Evolutionary conservation across 2,329 filamentous ascomycete species (phyloP), one percentile per base, ranked within the genome.

Genomic region (Aspergillus sp.): DNA sequence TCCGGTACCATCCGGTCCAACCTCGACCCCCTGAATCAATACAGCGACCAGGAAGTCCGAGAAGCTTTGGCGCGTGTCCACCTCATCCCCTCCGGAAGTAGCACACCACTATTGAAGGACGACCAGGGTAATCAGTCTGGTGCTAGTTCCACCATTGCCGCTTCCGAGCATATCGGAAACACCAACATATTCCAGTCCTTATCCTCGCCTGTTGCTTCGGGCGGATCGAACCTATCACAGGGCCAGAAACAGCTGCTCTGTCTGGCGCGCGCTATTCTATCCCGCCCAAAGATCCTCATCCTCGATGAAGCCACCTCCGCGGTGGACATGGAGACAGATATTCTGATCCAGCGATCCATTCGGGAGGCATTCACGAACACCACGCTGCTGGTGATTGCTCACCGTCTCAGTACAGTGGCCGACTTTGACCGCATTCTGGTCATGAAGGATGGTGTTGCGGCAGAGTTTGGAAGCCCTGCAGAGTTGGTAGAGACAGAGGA

Each of bases 221-320:
- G 58, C 10, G 58, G 58, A 2, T 28, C 53, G 12, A 92, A 92
- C 38, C 63, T 75, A 15, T 75, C 72, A 0, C 71, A 71, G 7
- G 73, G 73, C 2, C 72, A 75, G 49, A 63, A 70, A 2, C 72
- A 75, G 57, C 66, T 74, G 0, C 65, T 74, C 1, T 73, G 70
- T 39, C 68, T 74, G 1, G 69, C 72, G 0, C 70, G 72, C 15
- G 70, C 70, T 47, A 91, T 92, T 67, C 86, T 92, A 23, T 82
- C 86, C 0, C 83, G 88, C 0, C 90, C 90, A 4, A 89, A 90
- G 71, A 87, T 94, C 67, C 89, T 94, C 85, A 87, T 93, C 1
- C 83, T 93, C 1, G 91, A 94, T 71, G 91, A 94, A 77, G 90
- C 91, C 0, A 94, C 91, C 0, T 89, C 86, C 3, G 89, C 90